Evolutionary conservation across 106 monocot species (phyloP).

Genomic region (Acorus calamus): DNA sequence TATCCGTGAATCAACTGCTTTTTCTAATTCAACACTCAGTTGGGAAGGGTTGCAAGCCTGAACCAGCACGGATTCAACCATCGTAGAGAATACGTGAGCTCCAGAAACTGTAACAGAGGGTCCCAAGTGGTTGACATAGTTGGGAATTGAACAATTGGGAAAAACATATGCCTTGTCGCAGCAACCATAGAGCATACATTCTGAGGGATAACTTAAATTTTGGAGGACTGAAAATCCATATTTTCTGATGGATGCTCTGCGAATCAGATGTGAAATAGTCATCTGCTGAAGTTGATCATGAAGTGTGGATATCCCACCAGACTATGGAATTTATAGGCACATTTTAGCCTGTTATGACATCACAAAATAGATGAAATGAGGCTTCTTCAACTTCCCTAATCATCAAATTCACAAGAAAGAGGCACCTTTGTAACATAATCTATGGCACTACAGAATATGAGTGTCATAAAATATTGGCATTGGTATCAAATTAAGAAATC

Average conservation of each 20-base stretch:
- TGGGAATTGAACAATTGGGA: background rate
- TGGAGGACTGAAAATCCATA: background rate
- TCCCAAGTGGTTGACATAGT: background rate
- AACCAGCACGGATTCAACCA: conserved; percentile 28
- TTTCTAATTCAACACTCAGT: conserved; percentile 29
- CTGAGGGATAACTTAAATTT: background rate
- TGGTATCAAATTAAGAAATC: too few species aligned
- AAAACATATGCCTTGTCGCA: background rate
- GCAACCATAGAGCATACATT: background rate
- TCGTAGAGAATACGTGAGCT: conserved; percentile 14
- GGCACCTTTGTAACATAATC: too few species aligned
- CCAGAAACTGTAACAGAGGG: background rate
- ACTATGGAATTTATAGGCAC: too few species aligned
- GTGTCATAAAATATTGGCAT: too few species aligned
- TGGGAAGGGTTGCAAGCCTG: conserved; percentile 32
- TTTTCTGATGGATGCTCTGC: conserved; percentile 3
- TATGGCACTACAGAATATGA: too few species aligned
- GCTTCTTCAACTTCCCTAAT: too few species aligned
- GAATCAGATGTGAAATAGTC: too few species aligned
- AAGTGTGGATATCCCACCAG: too few species aligned
- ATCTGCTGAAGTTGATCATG: too few species aligned
- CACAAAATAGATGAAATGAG: too few species aligned
- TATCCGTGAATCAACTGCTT: conserved; percentile 41
- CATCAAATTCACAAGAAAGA: too few species aligned
- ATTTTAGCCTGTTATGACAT: too few species aligned